Percentiles rank a stretch among this genome's conserved stretches.
Evolutionary conservation across 169 alveolate genomes (phyloP).

Genomic region (Cryptosporidium xiaoi): DNA sequence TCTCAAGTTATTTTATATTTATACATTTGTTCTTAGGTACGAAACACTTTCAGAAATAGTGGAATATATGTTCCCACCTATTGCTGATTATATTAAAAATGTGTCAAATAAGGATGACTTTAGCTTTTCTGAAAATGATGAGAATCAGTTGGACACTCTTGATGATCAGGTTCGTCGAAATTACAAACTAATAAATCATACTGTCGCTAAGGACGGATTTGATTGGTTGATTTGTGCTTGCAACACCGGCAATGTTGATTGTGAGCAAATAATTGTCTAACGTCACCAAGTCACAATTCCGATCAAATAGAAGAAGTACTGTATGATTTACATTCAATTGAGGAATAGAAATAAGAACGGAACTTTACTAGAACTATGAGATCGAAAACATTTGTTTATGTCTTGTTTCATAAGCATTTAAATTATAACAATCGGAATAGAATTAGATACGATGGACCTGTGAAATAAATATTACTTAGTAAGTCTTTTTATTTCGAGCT

Average conservation of each 20-base stretch:
- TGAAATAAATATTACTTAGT: constrained; percentile 47
- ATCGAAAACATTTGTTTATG: constrained; percentile 9
- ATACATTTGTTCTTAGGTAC: constrained; percentile 63
- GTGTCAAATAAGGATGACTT: constrained; percentile 9
- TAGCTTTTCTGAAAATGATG: constrained; percentile 35
- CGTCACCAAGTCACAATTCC: background rate
- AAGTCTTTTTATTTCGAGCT: constrained; percentile 45
- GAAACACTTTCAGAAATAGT: constrained; percentile 82
- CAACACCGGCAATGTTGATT: constrained; percentile 10
- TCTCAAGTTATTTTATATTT: background rate
- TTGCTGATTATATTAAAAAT: constrained; percentile 36
- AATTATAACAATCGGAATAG: background rate
- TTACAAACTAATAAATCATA: constrained; percentile 40
- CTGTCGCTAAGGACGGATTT: constrained; percentile 37
- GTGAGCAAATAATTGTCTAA: constrained; percentile 58
- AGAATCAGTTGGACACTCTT: constrained; percentile 57
- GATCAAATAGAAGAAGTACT: background rate
- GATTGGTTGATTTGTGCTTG: constrained; percentile 65
- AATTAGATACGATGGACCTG: constrained; percentile 56
- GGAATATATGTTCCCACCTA: constrained; percentile 81
- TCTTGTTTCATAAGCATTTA: background rate
- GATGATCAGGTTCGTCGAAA: constrained; percentile 76
- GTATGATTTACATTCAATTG: background rate
- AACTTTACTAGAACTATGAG: constrained; percentile 30
- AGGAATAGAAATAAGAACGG: background rate